Percentiles rank a stretch among this genome's conserved stretches.
Evolutionary conservation across 2,329 filamentous ascomycete genomes (phyloP).

Genomic region (Phaeosphaeriaceae sp.): DNA sequence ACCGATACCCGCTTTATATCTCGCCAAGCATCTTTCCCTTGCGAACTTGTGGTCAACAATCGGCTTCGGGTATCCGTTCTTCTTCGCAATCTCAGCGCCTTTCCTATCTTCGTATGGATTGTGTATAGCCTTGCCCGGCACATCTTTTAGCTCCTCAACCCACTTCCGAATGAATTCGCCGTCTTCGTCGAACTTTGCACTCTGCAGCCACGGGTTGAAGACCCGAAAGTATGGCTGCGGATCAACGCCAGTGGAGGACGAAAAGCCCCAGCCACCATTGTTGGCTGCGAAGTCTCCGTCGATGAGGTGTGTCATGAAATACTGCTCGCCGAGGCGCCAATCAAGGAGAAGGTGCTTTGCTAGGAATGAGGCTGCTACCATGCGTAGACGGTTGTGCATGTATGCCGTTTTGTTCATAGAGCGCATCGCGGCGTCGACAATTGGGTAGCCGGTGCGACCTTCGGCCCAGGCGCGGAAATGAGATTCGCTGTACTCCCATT

Average conservation of each 20-base stretch:
- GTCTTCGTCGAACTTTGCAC: slow-evolving; percentile 80
- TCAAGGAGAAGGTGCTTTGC: slow-evolving; percentile 58
- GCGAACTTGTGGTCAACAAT: slow-evolving; percentile 77
- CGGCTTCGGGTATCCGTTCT: slow-evolving; percentile 73
- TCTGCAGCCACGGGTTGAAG: slow-evolving; percentile 85
- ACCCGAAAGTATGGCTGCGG: slow-evolving; percentile 90
- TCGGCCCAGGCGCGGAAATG: slow-evolving; percentile 71
- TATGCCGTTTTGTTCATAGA: slow-evolving; percentile 57
- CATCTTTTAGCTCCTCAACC: slow-evolving; percentile 73
- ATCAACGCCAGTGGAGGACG: slow-evolving; percentile 75
- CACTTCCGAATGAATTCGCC: slow-evolving; percentile 84
- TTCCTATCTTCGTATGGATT: slow-evolving; percentile 72
- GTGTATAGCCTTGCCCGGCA: slow-evolving; percentile 75
- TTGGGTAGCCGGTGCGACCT: slow-evolving; percentile 54
- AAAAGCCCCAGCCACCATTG: slow-evolving; percentile 71
- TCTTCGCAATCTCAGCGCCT: slow-evolving; percentile 64
- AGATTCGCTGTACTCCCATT: slow-evolving; percentile 67
- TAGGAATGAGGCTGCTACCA: slow-evolving; percentile 59
- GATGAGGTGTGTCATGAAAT: slow-evolving; percentile 58
- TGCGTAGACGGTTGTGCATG: slow-evolving; percentile 61
- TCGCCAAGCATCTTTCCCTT: slow-evolving; percentile 69
- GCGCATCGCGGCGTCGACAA: slow-evolving; percentile 61
- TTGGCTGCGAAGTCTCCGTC: slow-evolving; percentile 58
- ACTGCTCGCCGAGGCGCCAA: slow-evolving; percentile 59
- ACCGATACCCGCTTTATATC: slow-evolving; percentile 71